Evolutionary conservation across 805 yeast species (phyloP).

Genomic region (Saccharomycopsis synnaedendra): DNA sequence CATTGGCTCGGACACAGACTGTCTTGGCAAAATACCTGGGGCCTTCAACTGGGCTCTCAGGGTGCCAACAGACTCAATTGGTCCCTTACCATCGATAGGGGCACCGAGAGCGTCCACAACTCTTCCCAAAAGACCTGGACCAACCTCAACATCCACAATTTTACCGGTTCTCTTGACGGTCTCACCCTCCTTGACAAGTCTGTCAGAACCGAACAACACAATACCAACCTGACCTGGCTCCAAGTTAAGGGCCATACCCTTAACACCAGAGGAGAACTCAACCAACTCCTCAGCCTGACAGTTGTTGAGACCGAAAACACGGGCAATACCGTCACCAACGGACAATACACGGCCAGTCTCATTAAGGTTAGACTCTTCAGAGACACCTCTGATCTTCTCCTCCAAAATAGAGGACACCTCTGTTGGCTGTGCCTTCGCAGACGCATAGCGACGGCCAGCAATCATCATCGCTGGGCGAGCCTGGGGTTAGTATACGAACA

Average conservation of each 20-base stretch:
- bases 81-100: conserved; percentile 99
- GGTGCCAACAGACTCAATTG: conserved; percentile 72
- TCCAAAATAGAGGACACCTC: conserved; percentile 98
- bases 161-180: conserved; percentile 99
- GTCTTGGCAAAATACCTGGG: conserved; percentile 99
- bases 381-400: conserved; percentile 98
- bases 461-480: conserved; percentile 61
- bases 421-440: conserved; percentile 97
- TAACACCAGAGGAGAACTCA: conserved; percentile 98
- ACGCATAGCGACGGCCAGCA: conserved; percentile 79
- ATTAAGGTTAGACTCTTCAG: conserved; percentile 93
- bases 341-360: conserved; percentile 99
- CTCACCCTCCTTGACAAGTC: conserved; percentile 98
- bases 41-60: conserved; percentile 99
- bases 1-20: conserved; percentile 97
- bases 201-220: conserved; percentile 98
- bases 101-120: conserved; percentile 98
- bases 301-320: conserved; percentile 99
- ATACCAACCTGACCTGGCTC: conserved; percentile 99
- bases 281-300: conserved; percentile 99
- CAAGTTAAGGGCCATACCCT: conserved; percentile 99
- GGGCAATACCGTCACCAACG: conserved; percentile 99
- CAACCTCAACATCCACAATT: conserved; percentile 98
- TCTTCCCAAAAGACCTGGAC: conserved; percentile 97
- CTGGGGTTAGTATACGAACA: conserved; percentile 29